Evolutionary conservation across 768 basidiomycete species (phyloP).

Genomic region (Lactarius vividus): DNA sequence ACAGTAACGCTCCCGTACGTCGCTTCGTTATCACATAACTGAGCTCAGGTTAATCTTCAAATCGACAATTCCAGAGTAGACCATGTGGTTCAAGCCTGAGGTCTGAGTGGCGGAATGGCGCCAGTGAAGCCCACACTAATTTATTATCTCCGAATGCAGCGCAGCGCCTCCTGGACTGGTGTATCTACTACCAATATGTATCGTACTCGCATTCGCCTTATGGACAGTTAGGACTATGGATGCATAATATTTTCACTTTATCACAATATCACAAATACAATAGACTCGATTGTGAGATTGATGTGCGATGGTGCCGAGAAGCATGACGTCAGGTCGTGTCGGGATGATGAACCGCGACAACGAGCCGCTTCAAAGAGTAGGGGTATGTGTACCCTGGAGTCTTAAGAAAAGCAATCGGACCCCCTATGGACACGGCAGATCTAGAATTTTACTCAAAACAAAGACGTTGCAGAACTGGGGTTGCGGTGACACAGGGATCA

Average conservation of each 20-base stretch:
- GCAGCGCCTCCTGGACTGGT: background rate
- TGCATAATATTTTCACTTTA: constrained; percentile 18
- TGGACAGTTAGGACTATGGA: constrained; percentile 9
- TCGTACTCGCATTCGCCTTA: constrained; percentile 5
- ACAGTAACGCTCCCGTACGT: constrained; percentile 59
- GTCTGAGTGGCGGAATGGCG: constrained; percentile 1
- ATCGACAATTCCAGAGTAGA: constrained; percentile 11
- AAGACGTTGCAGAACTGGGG: constrained; percentile 17
- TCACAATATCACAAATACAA: constrained; percentile 5
- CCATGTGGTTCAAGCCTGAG: constrained; percentile 1
- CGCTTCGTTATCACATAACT: background rate
- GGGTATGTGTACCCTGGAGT: background rate
- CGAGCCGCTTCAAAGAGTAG: background rate
- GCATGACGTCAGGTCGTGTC: constrained; percentile 22
- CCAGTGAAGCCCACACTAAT: background rate
- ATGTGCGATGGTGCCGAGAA: constrained; percentile 12
- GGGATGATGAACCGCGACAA: background rate
- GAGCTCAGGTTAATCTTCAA: background rate
- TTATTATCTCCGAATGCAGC: background rate
- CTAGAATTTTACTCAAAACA: constrained; percentile 7
- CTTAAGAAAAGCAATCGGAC: background rate
- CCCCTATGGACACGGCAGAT: constrained; percentile 9
- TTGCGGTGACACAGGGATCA: background rate
- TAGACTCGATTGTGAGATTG: constrained; percentile 10
- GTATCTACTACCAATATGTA: constrained; percentile 20